Evolutionary conservation across 2,329 filamentous ascomycete genomes (phyloP), one percentile per base, ranked within the genome.

Genomic region (Shiraia bambusicola): DNA sequence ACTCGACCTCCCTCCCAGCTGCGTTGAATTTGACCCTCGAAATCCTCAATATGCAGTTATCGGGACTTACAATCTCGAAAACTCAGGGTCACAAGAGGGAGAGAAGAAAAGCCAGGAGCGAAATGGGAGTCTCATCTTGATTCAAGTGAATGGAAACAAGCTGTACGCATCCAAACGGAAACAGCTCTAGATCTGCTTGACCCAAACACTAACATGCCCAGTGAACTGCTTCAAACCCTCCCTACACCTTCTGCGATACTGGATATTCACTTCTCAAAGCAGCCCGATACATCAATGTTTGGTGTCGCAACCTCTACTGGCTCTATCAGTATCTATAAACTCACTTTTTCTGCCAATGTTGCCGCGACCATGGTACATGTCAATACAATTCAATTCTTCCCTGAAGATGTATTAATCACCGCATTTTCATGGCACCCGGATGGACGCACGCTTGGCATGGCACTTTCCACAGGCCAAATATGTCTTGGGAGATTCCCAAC

Each of bases 41-140:
- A 63, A 81, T 43, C 79, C 81, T 0, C 70, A 82, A 0, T 81
- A 84, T 59, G 84, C 95, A 52, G 75, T 94, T 0, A 79, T 95
- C 34, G 92, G 91, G 28, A 95, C 91, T 1, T 96, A 96, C 68
- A 81, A 86, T 49, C 76, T 95, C 19, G 74, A 89, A 49, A 76
- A 76, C 29, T 22, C 61, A 60, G 24, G 56, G 46, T 63, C 74
- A 35, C 58, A 28, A 46, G 9, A 51, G 55, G 47, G 45, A 14
- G 45, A 52, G 13, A 44, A 47, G 29, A 72, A 74, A 49, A 54
- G 74, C 1, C 86, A 90, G 61, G 79, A 71, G 35, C 83, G 88
- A 28, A 86, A 83, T 47, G 88, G 89, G 2, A 90, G 84, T 63
- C 69, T 95, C 24, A 67, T 89, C 13, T 72, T 92, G 2, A 87